Percentiles rank a stretch among this genome's conserved stretches.
Evolutionary conservation across 2,329 filamentous ascomycete species (phyloP).

Genomic region (Mycosphaerella sp.): DNA sequence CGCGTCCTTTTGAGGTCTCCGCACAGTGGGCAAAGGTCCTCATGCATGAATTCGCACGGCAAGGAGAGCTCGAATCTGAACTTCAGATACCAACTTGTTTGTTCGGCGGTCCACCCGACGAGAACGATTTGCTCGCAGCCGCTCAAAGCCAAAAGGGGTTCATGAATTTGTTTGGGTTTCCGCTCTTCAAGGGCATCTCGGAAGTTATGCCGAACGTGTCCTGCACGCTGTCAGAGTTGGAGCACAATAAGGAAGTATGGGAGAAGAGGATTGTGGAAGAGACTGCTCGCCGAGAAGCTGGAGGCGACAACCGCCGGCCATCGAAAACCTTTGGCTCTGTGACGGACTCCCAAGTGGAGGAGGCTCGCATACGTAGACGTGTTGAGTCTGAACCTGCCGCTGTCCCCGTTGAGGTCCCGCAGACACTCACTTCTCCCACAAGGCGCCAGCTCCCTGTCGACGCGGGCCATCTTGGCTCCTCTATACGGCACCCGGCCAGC

Average conservation of each 20-base stretch:
- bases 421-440: conserved; percentile 22
- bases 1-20: conserved; percentile 74
- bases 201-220: conserved; percentile 79
- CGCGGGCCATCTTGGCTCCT: conserved; percentile 9
- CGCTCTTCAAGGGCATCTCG: conserved; percentile 80
- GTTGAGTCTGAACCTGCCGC: conserved; percentile 27
- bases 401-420: conserved; percentile 19
- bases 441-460: conserved; percentile 19
- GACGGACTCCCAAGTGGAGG: conserved; percentile 28
- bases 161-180: conserved; percentile 92
- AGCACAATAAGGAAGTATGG: conserved; percentile 70
- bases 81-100: conserved; percentile 82
- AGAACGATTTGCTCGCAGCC: conserved; percentile 75
- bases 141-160: conserved; percentile 88
- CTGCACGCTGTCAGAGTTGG: conserved; percentile 77
- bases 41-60: conserved; percentile 91
- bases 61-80: conserved; percentile 85
- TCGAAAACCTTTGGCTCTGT: conserved; percentile 30
- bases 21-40: conserved; percentile 86
- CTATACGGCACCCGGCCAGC: conserved; percentile 22
- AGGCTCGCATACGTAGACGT: conserved; percentile 27
- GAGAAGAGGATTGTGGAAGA: conserved; percentile 60
- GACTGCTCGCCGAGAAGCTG: conserved; percentile 43
- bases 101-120: conserved; percentile 69
- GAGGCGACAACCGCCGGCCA: conserved; percentile 19